Evolutionary conservation across 1,284 basidiomycete species (phyloP).

Genomic region (Austroboletus novae-zelandiae): DNA sequence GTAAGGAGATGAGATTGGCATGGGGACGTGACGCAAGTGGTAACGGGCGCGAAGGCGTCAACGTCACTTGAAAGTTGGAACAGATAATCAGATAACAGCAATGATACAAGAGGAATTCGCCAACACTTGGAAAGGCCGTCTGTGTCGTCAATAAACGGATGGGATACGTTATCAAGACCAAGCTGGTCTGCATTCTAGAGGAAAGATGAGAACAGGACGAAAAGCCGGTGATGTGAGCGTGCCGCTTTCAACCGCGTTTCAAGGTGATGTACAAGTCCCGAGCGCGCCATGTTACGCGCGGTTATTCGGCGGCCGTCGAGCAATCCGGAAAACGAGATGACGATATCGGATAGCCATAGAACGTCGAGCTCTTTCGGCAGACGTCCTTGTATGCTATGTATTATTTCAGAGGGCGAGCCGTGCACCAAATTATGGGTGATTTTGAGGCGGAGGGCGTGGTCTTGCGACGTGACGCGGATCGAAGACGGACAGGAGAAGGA

Average conservation of each 20-base stretch:
- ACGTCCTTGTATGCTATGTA: conserved; percentile 35
- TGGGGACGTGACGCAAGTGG: conserved; percentile 34
- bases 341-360: conserved; percentile 47
- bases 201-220: conserved; percentile 14
- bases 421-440: conserved; percentile 39
- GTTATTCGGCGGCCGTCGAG: conserved; percentile 43
- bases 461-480: conserved; percentile 33
- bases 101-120: conserved; percentile 3
- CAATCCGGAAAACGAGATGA: conserved; percentile 52
- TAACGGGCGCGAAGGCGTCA: conserved; percentile 44
- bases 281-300: conserved; percentile 41
- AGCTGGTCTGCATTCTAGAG: conserved; percentile 55
- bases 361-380: conserved; percentile 52
- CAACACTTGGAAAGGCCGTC: conserved; percentile 45
- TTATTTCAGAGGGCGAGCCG: conserved; percentile 34
- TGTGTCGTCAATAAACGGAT: conserved; percentile 43
- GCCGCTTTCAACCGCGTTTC: conserved; percentile 51
- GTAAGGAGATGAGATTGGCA: conserved; percentile 45
- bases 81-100: conserved; percentile 9
- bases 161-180: conserved; percentile 54
- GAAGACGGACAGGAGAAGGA: conserved; percentile 35
- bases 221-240: conserved; percentile 21
- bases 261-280: conserved; percentile 50
- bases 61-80: conserved; percentile 44
- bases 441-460: conserved; percentile 33